These are phyloP conservation scores for Phtheirospermum japonicum DNA, from an alignment of 257 asterid species.

Conservation along the genomic window DNA sequence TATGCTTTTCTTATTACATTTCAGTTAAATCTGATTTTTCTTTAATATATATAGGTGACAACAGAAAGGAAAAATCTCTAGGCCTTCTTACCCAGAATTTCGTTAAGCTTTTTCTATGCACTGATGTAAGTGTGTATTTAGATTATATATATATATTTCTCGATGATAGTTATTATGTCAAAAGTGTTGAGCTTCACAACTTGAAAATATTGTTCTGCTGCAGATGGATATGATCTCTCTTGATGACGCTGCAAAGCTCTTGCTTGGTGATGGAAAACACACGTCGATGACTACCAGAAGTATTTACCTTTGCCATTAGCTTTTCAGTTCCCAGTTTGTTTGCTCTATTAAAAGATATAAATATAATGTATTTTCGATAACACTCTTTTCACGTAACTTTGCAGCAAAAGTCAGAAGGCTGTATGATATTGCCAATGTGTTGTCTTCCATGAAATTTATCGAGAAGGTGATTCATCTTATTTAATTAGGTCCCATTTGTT, in stretches of 20 bases:
- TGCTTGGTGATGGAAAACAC: conserved; percentile 83
- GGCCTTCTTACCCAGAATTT: conserved; percentile 96
- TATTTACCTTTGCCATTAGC: conserved; percentile 31
- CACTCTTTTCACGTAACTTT: conserved; percentile 17
- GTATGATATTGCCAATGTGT: conserved; percentile 91
- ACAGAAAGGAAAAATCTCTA: conserved; percentile 90
- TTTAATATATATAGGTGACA: conserved; percentile 46
- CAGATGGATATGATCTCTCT: conserved; percentile 93
- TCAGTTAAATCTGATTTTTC: not conserved
- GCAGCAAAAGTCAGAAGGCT: conserved; percentile 97
- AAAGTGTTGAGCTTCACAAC: conserved; percentile 85
- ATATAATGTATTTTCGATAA: conserved; percentile 18
- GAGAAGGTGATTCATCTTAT: conserved; percentile 60
- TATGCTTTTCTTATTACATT: not conserved
- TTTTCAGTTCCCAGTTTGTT: not conserved
- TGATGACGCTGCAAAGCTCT: conserved; percentile 92
- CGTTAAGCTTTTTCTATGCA: conserved; percentile 88
- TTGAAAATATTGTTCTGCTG: conserved; percentile 83
- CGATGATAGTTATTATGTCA: conserved; percentile 53
- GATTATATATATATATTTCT: conserved; percentile 7
- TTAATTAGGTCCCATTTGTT: not conserved
- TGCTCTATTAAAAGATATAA: conserved; percentile 8
- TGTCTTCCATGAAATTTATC: conserved; percentile 90
- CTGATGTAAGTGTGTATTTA: conserved; percentile 48
- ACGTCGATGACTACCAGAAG: conserved; percentile 93